Percentiles rank a stretch among this genome's conserved stretches.
Evolutionary conservation across 208 protist genomes (phyloP).

Genomic region (Crithidia expoeki): DNA sequence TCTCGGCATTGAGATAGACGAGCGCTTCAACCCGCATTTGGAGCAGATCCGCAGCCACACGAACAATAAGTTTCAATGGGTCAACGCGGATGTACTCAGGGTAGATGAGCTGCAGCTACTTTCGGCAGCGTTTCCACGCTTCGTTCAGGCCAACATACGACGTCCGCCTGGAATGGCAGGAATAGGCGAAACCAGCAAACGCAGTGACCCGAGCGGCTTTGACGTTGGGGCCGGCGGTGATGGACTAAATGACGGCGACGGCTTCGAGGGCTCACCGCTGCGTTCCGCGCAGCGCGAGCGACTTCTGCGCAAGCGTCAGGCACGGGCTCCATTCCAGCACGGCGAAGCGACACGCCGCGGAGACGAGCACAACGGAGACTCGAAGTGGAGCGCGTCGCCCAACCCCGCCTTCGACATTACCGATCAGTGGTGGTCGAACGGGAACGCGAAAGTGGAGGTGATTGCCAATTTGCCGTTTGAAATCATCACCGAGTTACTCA

Average conservation of each 20-base stretch:
- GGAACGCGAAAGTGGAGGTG: slow-evolving; percentile 86
- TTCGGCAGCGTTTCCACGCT: slow-evolving; percentile 50
- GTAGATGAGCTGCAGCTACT: slow-evolving; percentile 79
- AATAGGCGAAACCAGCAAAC: neutral
- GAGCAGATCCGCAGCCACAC: slow-evolving; percentile 85
- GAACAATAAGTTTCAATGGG: slow-evolving; percentile 86
- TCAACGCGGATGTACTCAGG: slow-evolving; percentile 82
- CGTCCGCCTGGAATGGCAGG: slow-evolving; percentile 13
- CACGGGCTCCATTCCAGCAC: slow-evolving; percentile 31
- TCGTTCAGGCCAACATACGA: slow-evolving; percentile 59
- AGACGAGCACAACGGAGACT: neutral
- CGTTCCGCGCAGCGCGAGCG: slow-evolving; percentile 58
- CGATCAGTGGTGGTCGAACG: slow-evolving; percentile 80
- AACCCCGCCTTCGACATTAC: slow-evolving; percentile 58
- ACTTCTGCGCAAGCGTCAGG: slow-evolving; percentile 52
- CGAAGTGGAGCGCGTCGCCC: slow-evolving; percentile 15
- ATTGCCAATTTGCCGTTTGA: slow-evolving; percentile 88
- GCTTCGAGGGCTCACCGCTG: slow-evolving; percentile 60
- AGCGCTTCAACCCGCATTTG: slow-evolving; percentile 81
- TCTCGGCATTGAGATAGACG: slow-evolving; percentile 80
- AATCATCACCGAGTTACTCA: slow-evolving; percentile 80
- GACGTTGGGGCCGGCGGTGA: slow-evolving; percentile 5
- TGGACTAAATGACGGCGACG: slow-evolving; percentile 13
- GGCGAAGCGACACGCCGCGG: slow-evolving; percentile 14
- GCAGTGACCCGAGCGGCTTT: neutral